A percentile compares a stretch with the other conserved stretches of the same genome.
These are phyloP conservation scores for Neonectria hederae DNA, from an alignment of 2,329 filamentous ascomycete genomes.

Conservation along the genomic window DNA sequence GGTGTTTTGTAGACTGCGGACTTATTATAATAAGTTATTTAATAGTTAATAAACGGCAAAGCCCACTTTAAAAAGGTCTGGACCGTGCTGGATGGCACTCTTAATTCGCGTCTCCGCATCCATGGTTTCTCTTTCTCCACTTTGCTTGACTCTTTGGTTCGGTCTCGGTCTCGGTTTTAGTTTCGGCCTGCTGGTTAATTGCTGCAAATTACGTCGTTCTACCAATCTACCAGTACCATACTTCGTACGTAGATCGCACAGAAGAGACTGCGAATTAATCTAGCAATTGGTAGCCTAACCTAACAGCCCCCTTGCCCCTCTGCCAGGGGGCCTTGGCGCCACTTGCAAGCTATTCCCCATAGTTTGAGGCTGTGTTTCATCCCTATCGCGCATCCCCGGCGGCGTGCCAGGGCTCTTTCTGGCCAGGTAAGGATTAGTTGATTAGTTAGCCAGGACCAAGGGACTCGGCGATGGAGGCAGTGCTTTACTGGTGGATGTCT, in stretches of 20 bases:
- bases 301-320: neutral
- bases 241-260: neutral
- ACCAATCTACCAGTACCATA: neutral
- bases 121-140: neutral
- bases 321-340: conserved; percentile 10
- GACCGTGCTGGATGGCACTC: neutral
- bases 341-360: conserved; percentile 1
- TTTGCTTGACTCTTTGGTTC: neutral
- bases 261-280: neutral
- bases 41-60: neutral
- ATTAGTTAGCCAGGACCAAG: neutral
- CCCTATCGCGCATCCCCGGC: neutral
- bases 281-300: neutral
- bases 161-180: neutral
- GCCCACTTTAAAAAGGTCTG: neutral
- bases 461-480: neutral
- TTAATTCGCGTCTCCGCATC: neutral
- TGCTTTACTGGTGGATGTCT: neutral
- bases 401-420: neutral
- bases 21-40: too few relatives aligned
- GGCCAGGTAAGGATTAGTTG: too few relatives aligned
- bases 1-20: too few relatives aligned
- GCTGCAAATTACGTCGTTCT: too few relatives aligned
- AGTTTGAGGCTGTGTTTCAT: conserved; percentile 26
- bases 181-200: too few relatives aligned